Base-by-base conservation (phyloP, 2,329 filamentous ascomycete species). In the Colletotrichum liaoningense region DNA sequence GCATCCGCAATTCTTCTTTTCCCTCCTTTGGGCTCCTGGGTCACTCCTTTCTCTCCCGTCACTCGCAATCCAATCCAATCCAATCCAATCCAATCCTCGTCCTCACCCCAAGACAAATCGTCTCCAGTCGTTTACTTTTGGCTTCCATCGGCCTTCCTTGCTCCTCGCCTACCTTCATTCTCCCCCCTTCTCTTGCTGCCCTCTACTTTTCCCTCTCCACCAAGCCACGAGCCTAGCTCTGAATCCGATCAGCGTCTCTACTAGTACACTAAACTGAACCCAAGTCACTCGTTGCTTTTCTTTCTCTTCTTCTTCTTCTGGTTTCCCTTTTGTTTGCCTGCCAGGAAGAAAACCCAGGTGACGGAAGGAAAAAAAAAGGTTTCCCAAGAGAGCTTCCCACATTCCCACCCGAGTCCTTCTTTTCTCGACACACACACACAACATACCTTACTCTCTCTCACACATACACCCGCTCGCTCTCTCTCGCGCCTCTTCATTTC, bases 31-130 rank as follows among this genome's bases (percentile, higher is more conserved):
- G 57, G 69, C 69, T 54, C 42, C 42, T 49, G 57, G 69, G 69
- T 35, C 72, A 69, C 64, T 74, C 69, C 63, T 73, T 74, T 73
- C 72, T 65, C 69, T 59, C 65, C 60, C 52, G 54, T 69, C 59
- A 38, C 66, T 55, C 42, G 28, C 66, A 69, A 70, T 73, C 49
- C 70, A 30, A 1, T 30, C 8, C 30, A 30, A 30, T 8, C 28
- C 28, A 38, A 38, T 56, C 57, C 42, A 38, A 42, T 56, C 57
- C 42, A 16, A 38, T 16, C 14, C 35, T 42, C 35, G 35, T 16
- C 35, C 35, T 38, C 35, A 33, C 12, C 16, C 35, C 35, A 42
- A 42, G 35, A 42, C 35, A 33, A 14, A 42, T 42, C 22, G 57
- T 63, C 58, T 69, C 65, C 69, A 63, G 59, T 72, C 64, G 24